These are phyloP conservation scores for Leccinum fuscescens DNA, from an alignment of 1,284 basidiomycete species.

Conservation along the genomic window DNA sequence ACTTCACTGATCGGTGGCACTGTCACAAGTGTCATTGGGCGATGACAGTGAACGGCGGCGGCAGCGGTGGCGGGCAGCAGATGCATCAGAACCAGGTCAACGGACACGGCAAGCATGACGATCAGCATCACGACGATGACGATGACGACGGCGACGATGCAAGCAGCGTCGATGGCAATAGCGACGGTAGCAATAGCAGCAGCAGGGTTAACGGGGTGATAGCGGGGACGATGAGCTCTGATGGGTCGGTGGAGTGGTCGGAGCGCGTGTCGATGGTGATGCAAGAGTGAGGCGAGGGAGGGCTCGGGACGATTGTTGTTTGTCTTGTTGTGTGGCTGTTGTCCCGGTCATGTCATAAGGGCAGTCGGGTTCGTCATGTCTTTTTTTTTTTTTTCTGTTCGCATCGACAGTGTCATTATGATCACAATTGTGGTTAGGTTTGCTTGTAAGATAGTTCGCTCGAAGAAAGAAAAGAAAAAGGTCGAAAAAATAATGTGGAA, in stretches of 20 bases:
- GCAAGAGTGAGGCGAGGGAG: slow-evolving; percentile 18
- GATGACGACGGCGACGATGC: no score
- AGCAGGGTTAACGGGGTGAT: not conserved
- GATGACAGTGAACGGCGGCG: not conserved
- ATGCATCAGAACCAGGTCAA: not conserved
- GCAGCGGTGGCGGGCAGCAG: not conserved
- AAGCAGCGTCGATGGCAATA: no score
- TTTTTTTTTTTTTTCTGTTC: not conserved
- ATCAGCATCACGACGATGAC: not conserved
- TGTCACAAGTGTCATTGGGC: slow-evolving; percentile 60
- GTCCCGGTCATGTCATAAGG: not conserved
- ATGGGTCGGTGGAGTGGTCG: slow-evolving; percentile 15
- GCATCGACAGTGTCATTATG: slow-evolving; percentile 22
- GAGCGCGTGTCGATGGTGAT: slow-evolving; percentile 16
- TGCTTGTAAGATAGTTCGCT: slow-evolving; percentile 29
- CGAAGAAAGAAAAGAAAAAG: not conserved
- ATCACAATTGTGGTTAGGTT: slow-evolving; percentile 25
- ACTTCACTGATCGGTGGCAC: slow-evolving; percentile 36
- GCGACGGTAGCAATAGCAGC: not conserved
- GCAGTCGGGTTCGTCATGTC: not conserved
- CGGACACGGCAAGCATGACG: not conserved
- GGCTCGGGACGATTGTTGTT: not conserved
- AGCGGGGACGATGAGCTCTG: not conserved
- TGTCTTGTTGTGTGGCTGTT: not conserved
- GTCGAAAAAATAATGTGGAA: not conserved